A percentile compares a stretch with the other conserved stretches of the same genome.
Evolutionary conservation across 257 asterid genomes (phyloP).

Genomic region (Solanum corneliomulleri): DNA sequence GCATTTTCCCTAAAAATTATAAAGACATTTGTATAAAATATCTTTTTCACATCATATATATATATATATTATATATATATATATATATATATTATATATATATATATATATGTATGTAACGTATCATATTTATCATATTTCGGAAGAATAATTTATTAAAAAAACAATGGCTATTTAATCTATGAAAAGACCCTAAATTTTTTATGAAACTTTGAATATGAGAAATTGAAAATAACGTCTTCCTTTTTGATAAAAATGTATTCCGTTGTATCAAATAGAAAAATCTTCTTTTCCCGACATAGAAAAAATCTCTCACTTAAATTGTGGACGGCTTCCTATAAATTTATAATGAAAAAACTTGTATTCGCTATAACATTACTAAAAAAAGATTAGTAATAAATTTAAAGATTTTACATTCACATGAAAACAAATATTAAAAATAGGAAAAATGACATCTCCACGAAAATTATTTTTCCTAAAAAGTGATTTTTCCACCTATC

Average conservation of each 20-base stretch:
- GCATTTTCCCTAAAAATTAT: too few species aligned
- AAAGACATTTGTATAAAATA: not conserved
- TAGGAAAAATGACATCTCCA: not conserved
- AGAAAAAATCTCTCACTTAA: not conserved
- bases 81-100: too few species aligned
- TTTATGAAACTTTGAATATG: not conserved
- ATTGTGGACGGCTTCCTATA: not conserved
- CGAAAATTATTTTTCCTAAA: not conserved
- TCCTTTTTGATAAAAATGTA: too few species aligned
- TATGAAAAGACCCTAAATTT: too few species aligned
- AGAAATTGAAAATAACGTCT: too few species aligned
- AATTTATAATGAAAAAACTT: not conserved
- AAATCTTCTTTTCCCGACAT: too few species aligned
- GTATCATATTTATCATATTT: not conserved
- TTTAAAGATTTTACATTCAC: not conserved
- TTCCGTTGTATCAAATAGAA: not conserved
- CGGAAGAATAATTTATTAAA: not conserved
- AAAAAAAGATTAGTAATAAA: not conserved
- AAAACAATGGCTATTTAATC: too few species aligned
- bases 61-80: too few species aligned
- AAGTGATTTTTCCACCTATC: not conserved
- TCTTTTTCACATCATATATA: too few species aligned
- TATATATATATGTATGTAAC: not conserved
- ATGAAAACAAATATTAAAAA: not conserved
- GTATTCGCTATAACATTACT: not conserved